phyloP scores from a whole-genome alignment of 1,284 basidiomycete genomes.

The Ustilago lituana region DNA sequence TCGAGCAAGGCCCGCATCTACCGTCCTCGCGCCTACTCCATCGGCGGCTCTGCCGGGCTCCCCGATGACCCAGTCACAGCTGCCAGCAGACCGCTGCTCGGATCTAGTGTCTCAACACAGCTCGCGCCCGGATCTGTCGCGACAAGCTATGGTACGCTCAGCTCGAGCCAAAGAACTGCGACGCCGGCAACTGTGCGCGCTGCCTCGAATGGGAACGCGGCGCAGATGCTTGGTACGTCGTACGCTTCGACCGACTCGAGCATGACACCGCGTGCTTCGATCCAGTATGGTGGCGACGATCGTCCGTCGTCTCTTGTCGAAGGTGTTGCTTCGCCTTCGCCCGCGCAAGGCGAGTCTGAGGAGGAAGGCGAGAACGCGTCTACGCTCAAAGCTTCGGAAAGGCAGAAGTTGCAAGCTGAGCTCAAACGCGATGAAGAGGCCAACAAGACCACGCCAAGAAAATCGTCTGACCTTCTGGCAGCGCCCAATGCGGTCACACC shows the following conservation, averaged over 20 bases:
- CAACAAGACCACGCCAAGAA: constrained; percentile 25
- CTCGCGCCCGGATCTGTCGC: constrained; percentile 7
- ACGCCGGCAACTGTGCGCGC: constrained; percentile 49
- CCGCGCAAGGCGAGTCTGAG: constrained; percentile 2
- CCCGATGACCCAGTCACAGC: constrained; percentile 47
- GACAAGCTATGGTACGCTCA: constrained; percentile 53
- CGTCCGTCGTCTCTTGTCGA: constrained; percentile 3
- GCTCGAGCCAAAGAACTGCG: constrained; percentile 54
- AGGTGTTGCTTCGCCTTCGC: constrained; percentile 2
- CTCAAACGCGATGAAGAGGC: constrained; percentile 15
- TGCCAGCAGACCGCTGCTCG: constrained; percentile 28
- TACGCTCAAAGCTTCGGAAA: constrained; percentile 51
- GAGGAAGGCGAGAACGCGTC: constrained; percentile 26
- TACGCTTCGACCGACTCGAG: constrained; percentile 50
- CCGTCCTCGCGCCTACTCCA: constrained; percentile 35
- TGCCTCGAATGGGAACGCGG: constrained; percentile 17
- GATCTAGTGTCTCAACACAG: constrained; percentile 14
- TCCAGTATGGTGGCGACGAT: constrained; percentile 9
- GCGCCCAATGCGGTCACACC: constrained; percentile 14
- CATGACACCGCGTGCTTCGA: constrained; percentile 40
- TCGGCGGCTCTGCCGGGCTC: constrained; percentile 41
- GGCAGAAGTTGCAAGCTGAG: constrained; percentile 36
- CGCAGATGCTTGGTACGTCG: constrained; percentile 19
- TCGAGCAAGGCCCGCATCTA: constrained; percentile 14
- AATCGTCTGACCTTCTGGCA: not conserved